A percentile compares a stretch with the other conserved stretches of the same genome.
phyloP scores from a whole-genome alignment of 805 yeast species.

The Myxozyma kluyveri region DNA sequence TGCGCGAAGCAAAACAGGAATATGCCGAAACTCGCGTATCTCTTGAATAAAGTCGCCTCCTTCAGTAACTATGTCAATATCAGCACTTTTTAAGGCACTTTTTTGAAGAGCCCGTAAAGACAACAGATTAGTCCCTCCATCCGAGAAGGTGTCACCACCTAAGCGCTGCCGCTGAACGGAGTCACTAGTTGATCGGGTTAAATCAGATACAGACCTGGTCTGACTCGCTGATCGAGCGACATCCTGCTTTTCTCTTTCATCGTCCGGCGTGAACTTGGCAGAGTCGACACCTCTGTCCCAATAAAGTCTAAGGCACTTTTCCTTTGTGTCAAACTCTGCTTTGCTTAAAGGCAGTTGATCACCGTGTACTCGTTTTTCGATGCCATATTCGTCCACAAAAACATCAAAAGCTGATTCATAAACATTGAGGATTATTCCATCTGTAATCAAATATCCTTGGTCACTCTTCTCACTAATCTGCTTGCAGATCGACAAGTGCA shows the following conservation, averaged over 20 bases:
- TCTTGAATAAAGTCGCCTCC: conserved; percentile 61
- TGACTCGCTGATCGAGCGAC: neutral
- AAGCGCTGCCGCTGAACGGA: neutral
- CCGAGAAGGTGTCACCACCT: too few relatives aligned
- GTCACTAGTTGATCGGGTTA: too few relatives aligned
- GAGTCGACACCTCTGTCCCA: conserved; percentile 95
- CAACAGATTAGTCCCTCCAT: neutral
- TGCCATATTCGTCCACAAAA: conserved; percentile 86
- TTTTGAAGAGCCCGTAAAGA: neutral
- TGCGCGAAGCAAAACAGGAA: conserved; percentile 83
- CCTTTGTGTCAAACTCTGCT: conserved; percentile 80
- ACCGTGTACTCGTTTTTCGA: conserved; percentile 94
- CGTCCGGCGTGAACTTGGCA: conserved; percentile 88
- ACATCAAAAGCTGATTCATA: conserved; percentile 96
- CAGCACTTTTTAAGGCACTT: conserved; percentile 10
- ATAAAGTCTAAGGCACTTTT: conserved; percentile 69
- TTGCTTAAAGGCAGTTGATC: conserved; percentile 90
- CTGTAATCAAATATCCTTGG: conserved; percentile 73
- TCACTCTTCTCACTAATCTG: conserved; percentile 72
- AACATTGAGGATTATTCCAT: conserved; percentile 86
- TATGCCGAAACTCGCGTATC: conserved; percentile 67
- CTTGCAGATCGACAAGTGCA: conserved; percentile 80
- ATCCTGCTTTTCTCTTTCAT: conserved; percentile 56
- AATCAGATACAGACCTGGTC: neutral
- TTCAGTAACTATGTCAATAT: conserved; percentile 59